Percentiles rank a stretch among this genome's conserved stretches.
phyloP scores from a whole-genome alignment of 176 grass and related monocot genomes.

The Eleusine coracana region DNA sequence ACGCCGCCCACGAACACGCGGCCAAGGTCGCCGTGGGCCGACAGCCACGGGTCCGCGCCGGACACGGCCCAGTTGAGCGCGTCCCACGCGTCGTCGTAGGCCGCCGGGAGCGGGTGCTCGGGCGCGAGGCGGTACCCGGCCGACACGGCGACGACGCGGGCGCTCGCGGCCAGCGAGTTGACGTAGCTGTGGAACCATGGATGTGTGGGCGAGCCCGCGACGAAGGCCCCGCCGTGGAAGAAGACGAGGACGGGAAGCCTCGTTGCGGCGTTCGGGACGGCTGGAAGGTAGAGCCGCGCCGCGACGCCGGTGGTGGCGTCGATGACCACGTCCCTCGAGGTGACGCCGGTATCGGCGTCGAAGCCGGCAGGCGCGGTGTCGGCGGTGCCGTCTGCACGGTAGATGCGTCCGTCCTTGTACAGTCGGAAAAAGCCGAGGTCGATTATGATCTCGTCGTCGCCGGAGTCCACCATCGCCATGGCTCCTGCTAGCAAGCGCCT shows the following conservation, averaged over 20 bases:
- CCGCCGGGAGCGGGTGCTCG: constrained; percentile 58
- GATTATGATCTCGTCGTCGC: constrained; percentile 30
- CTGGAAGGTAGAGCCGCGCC: constrained; percentile 39
- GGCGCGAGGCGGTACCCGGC: constrained; percentile 71
- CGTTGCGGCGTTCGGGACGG: background rate
- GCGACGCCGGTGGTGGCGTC: constrained; percentile 35
- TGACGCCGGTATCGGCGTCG: constrained; percentile 42
- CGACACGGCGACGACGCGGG: constrained; percentile 52
- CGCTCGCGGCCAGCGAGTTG: constrained; percentile 44
- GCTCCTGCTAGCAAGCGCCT: background rate
- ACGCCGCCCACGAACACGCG: constrained; percentile 58
- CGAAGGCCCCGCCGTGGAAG: constrained; percentile 67
- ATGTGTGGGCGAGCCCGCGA: constrained; percentile 39
- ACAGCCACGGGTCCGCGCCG: constrained; percentile 56
- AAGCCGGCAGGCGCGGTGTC: constrained; percentile 29
- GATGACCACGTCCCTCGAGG: constrained; percentile 42
- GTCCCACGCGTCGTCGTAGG: constrained; percentile 61
- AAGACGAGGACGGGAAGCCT: constrained; percentile 49
- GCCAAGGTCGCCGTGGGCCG: constrained; percentile 50
- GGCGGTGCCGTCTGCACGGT: background rate
- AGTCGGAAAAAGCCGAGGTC: constrained; percentile 19
- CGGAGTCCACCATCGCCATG: constrained; percentile 35
- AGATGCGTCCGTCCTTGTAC: constrained; percentile 42
- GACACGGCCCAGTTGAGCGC: constrained; percentile 54
- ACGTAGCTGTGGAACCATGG: constrained; percentile 38